Evolutionary conservation across 2,329 filamentous ascomycete genomes (phyloP), one percentile per base, ranked within the genome.

Genomic region (Beauveria scarabaeidicola): DNA sequence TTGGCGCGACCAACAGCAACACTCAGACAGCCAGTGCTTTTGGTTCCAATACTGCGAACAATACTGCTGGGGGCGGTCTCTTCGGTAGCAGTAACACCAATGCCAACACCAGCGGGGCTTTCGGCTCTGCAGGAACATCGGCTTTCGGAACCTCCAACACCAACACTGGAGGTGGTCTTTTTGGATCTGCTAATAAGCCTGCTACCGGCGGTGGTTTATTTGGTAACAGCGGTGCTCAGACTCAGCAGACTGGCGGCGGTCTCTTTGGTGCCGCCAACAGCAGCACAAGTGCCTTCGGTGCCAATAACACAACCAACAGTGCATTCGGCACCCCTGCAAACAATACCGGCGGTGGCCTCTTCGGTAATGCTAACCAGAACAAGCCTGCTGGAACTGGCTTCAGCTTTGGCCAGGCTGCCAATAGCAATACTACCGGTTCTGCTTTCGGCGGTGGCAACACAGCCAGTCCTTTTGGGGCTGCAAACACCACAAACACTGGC

Each of bases 361-460:
- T 84, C 52, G 80, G 79, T 61, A 64, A 72, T 58, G 73, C 67
- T 60, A 70, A 67, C 21, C 73, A 75, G 61, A 73, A 70, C 60
- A 75, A 75, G 61, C 70, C 75, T 43, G 66, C 66, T 9, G 68
- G 66, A 17, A 67, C 65, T 40, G 71, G 75, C 0, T 76, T 76
- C 62, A 73, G 70, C 54, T 77, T 78, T 41, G 74, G 75, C 29
- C 80, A 77, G 62, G 73, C 78, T 9, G 67, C 63, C 44, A 72
- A 63, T 54, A 69, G 62, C 41, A 62, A 65, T 32, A 60, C 64
- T 6, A 61, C 64, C 11, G 66, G 65, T 3, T 71, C 70, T 32
- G 55, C 55, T 32, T 58, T 58, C 38, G 55, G 55, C 11, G 55
- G 47, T 53, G 69, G 69, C 8, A 61, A 71, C 13, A 69, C 66